These are phyloP conservation scores for Neurospora sp. DNA, from an alignment of 2,329 filamentous ascomycete species.

Conservation along the genomic window DNA sequence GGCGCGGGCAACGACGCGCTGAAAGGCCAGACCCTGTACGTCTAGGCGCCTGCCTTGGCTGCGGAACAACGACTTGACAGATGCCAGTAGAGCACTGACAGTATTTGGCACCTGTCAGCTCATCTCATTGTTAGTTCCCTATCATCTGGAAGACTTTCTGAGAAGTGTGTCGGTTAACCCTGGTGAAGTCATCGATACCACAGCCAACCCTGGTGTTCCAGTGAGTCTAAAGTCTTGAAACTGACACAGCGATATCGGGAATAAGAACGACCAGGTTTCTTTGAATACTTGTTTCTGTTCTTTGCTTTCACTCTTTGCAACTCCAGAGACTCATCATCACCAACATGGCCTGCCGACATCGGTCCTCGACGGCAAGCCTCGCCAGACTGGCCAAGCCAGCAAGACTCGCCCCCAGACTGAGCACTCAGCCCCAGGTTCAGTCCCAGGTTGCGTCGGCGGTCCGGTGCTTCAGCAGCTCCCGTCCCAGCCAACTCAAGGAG, in stretches of 20 bases:
- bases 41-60: not conserved
- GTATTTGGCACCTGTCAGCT: not conserved
- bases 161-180: not conserved
- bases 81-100: not conserved
- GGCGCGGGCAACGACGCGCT: not conserved
- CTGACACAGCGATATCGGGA: not conserved
- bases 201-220: not conserved
- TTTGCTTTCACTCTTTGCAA: not conserved
- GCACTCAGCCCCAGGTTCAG: not conserved
- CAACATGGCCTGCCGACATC: conserved; percentile 15
- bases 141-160: not conserved
- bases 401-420: not conserved
- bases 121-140: not conserved
- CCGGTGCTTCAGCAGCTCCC: conserved; percentile 13
- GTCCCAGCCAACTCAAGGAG: conserved; percentile 6
- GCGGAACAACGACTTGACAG: not conserved
- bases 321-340: not conserved
- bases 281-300: not conserved
- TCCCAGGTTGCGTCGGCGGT: conserved; percentile 8
- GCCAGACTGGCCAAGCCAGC: conserved; percentile 8
- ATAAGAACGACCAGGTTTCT: not conserved
- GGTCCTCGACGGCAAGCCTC: conserved; percentile 7
- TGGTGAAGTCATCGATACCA: not conserved
- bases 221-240: not conserved
- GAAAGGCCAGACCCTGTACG: not conserved